Evolutionary conservation across 495 filamentous ascomycete genomes (phyloP).

Genomic region (Melanomma pulvis-pyrius): DNA sequence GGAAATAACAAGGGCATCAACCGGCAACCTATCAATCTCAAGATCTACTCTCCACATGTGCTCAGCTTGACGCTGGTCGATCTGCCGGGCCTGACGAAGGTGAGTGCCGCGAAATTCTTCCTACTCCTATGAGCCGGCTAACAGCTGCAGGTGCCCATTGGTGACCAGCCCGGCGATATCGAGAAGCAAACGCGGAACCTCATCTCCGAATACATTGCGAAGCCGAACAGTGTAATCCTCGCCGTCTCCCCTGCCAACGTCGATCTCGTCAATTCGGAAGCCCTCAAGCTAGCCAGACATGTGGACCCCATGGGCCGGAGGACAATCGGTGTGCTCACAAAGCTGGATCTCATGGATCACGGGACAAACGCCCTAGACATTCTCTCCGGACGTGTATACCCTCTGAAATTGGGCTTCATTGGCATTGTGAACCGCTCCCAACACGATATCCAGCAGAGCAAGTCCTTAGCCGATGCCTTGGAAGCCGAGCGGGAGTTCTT

Average conservation of each 20-base stretch:
- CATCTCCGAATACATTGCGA: slow-evolving; percentile 98
- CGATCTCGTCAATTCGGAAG: slow-evolving; percentile 97
- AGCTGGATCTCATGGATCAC: slow-evolving; percentile 98
- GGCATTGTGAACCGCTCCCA: slow-evolving; percentile 98
- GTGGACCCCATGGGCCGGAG: slow-evolving; percentile 93
- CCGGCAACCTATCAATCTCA: slow-evolving; percentile 94
- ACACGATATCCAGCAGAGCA: slow-evolving; percentile 96
- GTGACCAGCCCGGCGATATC: slow-evolving; percentile 96
- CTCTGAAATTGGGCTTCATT: slow-evolving; percentile 95
- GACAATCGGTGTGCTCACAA: slow-evolving; percentile 96
- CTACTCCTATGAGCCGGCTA: slow-evolving; percentile 21
- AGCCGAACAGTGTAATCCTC: slow-evolving; percentile 97
- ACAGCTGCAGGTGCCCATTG: slow-evolving; percentile 76
- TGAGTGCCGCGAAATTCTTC: slow-evolving; percentile 44
- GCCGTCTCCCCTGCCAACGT: slow-evolving; percentile 98
- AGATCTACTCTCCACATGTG: slow-evolving; percentile 97
- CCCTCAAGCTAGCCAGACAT: slow-evolving; percentile 93
- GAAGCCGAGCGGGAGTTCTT: slow-evolving; percentile 94
- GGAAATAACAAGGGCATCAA: slow-evolving; percentile 99
- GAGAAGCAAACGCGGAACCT: slow-evolving; percentile 98
- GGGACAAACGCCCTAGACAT: slow-evolving; percentile 98
- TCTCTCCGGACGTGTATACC: slow-evolving; percentile 92
- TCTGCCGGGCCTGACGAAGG: slow-evolving; percentile 94
- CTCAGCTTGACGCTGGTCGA: slow-evolving; percentile 96
- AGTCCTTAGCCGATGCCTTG: slow-evolving; percentile 85